phyloP scores from a whole-genome alignment of 2,329 filamentous ascomycete species.

The Samsoniella hepiali region DNA sequence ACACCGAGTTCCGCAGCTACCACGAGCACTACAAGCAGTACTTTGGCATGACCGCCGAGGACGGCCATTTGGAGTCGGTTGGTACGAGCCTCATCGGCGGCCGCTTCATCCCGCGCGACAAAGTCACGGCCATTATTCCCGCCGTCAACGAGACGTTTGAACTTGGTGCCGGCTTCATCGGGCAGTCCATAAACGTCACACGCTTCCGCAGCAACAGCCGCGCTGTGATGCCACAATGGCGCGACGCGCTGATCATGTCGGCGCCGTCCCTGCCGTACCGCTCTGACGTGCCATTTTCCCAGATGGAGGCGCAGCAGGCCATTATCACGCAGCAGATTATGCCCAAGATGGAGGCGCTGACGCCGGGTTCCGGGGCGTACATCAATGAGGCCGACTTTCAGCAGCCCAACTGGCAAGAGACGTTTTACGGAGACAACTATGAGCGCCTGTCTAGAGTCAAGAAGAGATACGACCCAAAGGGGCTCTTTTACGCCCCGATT shows the following conservation, averaged over 20 bases:
- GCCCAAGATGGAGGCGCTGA: slow-evolving; percentile 20
- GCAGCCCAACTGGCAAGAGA: slow-evolving; percentile 43
- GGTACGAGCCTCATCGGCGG: slow-evolving; percentile 28
- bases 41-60: slow-evolving; percentile 24
- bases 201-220: slow-evolving; percentile 23
- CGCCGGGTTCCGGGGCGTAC: slow-evolving; percentile 44
- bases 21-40: slow-evolving; percentile 23
- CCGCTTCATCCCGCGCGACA: slow-evolving; percentile 24
- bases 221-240: slow-evolving; percentile 42
- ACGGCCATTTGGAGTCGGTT: slow-evolving; percentile 21
- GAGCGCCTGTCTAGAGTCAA: slow-evolving; percentile 42
- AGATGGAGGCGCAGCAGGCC: slow-evolving; percentile 31
- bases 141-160: slow-evolving; percentile 18
- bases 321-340: slow-evolving; percentile 30
- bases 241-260: slow-evolving; percentile 31
- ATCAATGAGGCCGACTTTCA: slow-evolving; percentile 51
- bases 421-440: slow-evolving; percentile 49
- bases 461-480: slow-evolving; percentile 43
- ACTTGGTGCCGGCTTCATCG: slow-evolving; percentile 1
- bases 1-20: slow-evolving; percentile 25
- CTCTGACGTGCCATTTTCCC: slow-evolving; percentile 27
- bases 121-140: slow-evolving; percentile 14
- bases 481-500: slow-evolving; percentile 46
- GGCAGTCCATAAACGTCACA: slow-evolving; percentile 18
- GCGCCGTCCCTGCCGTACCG: slow-evolving; percentile 26